Conservation (phyloP, 2,329 filamentous ascomycete genomes). For the Fusarium ramigenum region DNA sequence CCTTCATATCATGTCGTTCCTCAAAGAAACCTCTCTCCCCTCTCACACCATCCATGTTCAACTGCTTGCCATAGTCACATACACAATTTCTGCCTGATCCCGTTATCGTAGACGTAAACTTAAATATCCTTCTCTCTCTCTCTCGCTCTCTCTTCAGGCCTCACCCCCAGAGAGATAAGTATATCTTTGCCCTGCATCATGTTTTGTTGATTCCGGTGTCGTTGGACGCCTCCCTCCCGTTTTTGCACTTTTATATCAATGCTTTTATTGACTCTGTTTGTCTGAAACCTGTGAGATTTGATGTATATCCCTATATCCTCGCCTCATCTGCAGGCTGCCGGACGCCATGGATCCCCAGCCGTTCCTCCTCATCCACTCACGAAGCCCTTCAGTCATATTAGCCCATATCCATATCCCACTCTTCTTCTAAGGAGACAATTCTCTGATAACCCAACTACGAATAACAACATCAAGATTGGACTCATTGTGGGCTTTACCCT, state of each 20-base stretch:
- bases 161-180: slow-evolving; percentile 17
- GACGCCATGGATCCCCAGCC: slow-evolving; percentile 11
- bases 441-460: slow-evolving; percentile 41
- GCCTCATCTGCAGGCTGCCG: slow-evolving; percentile 20
- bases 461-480: slow-evolving; percentile 55
- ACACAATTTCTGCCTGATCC: slow-evolving; percentile 13
- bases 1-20: slow-evolving; percentile 27
- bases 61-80: not conserved
- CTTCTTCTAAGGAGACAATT: slow-evolving; percentile 40
- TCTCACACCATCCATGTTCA: slow-evolving; percentile 29
- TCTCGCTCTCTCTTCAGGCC: not conserved
- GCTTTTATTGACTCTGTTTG: slow-evolving; percentile 1
- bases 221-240: slow-evolving; percentile 5
- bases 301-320: slow-evolving; percentile 47
- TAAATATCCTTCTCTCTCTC: slow-evolving; percentile 32
- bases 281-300: slow-evolving; percentile 15
- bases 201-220: slow-evolving; percentile 14
- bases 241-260: slow-evolving; percentile 27
- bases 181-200: slow-evolving; percentile 10
- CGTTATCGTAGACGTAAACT: slow-evolving; percentile 6
- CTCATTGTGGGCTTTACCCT: slow-evolving; percentile 55
- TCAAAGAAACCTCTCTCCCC: slow-evolving; percentile 15
- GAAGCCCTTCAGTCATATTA: not conserved
- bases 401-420: not conserved
- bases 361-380: slow-evolving; percentile 7